Percentiles rank a stretch among this genome's conserved stretches.
phyloP scores from a whole-genome alignment of 148 eudicot species.

The Fagopyrum esculentum region DNA sequence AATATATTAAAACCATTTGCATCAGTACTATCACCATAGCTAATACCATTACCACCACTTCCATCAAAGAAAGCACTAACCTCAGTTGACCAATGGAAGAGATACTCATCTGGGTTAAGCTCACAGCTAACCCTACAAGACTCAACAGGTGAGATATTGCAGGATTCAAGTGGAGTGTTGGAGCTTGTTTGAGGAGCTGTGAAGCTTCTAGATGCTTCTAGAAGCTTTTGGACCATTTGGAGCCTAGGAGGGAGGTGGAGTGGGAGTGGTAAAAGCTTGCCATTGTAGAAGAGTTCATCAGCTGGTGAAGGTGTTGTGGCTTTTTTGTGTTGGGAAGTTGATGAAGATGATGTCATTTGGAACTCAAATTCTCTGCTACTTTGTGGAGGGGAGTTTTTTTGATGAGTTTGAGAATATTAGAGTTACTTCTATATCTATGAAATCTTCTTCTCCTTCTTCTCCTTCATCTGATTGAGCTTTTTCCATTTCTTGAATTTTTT shows the following conservation, averaged over 20 bases:
- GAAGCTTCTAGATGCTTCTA: slow-evolving; percentile 14
- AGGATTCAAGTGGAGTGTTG: slow-evolving; percentile 46
- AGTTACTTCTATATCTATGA: slow-evolving; percentile 48
- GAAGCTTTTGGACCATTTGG: slow-evolving; percentile 15
- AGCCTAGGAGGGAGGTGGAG: slow-evolving; percentile 58
- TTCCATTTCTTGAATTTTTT: slow-evolving; percentile 7
- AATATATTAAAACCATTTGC: too few species aligned
- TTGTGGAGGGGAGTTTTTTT: slow-evolving; percentile 26
- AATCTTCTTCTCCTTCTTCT: slow-evolving; percentile 4
- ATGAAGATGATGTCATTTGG: slow-evolving; percentile 33
- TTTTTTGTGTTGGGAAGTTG: slow-evolving; percentile 7
- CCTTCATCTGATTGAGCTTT: slow-evolving; percentile 11
- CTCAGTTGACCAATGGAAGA: slow-evolving; percentile 59
- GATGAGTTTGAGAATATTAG: slow-evolving; percentile 15
- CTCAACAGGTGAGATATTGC: slow-evolving; percentile 57
- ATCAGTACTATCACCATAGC: not conserved
- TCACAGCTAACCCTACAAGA: slow-evolving; percentile 61
- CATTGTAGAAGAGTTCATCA: slow-evolving; percentile 79
- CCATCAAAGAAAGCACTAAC: slow-evolving; percentile 23
- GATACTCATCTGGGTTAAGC: slow-evolving; percentile 50
- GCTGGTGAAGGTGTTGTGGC: slow-evolving; percentile 46
- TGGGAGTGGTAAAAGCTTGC: slow-evolving; percentile 74
- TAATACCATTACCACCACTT: not conserved
- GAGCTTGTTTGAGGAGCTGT: slow-evolving; percentile 25
- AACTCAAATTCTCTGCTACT: slow-evolving; percentile 64